Evolutionary conservation across 2,329 filamentous ascomycete species (phyloP), one percentile per base, ranked within the genome.

Genomic region (Cyanodermella asteris): DNA sequence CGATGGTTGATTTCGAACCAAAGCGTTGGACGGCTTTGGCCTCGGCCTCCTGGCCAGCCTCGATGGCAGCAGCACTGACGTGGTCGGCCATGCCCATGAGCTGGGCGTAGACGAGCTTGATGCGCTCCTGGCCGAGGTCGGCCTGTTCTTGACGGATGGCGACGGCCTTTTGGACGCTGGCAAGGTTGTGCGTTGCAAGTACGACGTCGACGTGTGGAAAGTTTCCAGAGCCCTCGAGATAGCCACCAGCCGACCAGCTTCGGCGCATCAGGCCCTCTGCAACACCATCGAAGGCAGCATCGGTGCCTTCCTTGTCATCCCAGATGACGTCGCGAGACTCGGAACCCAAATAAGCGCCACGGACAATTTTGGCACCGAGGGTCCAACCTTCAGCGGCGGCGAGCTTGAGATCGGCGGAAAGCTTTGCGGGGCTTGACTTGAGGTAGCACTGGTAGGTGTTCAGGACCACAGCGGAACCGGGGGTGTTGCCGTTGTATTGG

Each of bases 101-200:
- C 35, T 68, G 64, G 3, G 55, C 61, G 35, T 61, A 68, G 1
- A 51, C 47, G 7, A 66, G 47, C 3, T 56, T 50, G 2, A 62
- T 55, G 4, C 53, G 52, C 3, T 47, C 20, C 31, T 56, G 31
- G 20, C 46, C 41, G 4, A 39, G 41, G 21, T 38, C 35, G 15
- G 47, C 35, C 24, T 64, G 59, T 12, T 49, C 35, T 22, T 54
- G 49, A 25, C 60, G 56, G 7, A 64, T 46, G 5, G 44, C 38
- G 28, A 58, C 54, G 1, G 62, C 63, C 18, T 51, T 50, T 17
- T 50, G 36, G 6, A 91, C 72, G 4, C 74, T 77, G 20, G 63
- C 61, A 24, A 64, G 63, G 42, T 91, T 93, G 51, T 93, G 82
- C 2, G 74, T 75, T 5, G 81, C 82, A 10, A 91, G 57, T 13